Evolutionary conservation across 768 basidiomycete genomes (phyloP), one percentile per base, ranked within the genome.

Genomic region (Pleurotus cornucopiae): DNA sequence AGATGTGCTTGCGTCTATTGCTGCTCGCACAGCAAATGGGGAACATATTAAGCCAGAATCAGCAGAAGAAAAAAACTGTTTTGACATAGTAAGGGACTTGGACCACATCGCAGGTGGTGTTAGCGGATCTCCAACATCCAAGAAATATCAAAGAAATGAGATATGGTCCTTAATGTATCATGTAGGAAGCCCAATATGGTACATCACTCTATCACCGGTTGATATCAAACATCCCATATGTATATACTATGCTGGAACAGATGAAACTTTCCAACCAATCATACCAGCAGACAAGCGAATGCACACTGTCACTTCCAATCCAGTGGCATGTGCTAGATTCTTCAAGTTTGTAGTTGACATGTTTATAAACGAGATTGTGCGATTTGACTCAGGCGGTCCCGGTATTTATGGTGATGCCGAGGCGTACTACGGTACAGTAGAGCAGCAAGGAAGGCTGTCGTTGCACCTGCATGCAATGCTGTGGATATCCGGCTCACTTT

Each of bases 351-450:
- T 73, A 56, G 61, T 71, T 0, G 23, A 64, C 6, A 18, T 62
- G 11, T 67, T 74, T 34, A 65, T 74, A 2, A 63, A 64, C 34
- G 64, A 72, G 60, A 62, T 71, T 0, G 57, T 71, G 6, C 65
- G 66, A 3, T 46, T 63, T 9, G 57, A 49, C 13, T 37, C 37
- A 4, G 44, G 60, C 7, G 38, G 61, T 26, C 7, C 34, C 12
- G 71, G 71, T 0, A 14, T 71, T 12, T 73, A 63, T 54, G 72
- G 74, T 0, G 25, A 63, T 0, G 68, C 68, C 2, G 38, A 47
- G 13, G 69, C 62, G 0, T 73, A 74, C 46, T 75, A 73, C 58
- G 73, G 75, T 3, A 74, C 71, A 1, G 72, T 75, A 0, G 73
- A 76, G 49, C 67, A 70, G 26, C 75, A 76, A 57, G 74, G 74